These are phyloP conservation scores for Pseudopyricularia cyperi DNA, from an alignment of 2,329 filamentous ascomycete species.

Conservation along the genomic window DNA sequence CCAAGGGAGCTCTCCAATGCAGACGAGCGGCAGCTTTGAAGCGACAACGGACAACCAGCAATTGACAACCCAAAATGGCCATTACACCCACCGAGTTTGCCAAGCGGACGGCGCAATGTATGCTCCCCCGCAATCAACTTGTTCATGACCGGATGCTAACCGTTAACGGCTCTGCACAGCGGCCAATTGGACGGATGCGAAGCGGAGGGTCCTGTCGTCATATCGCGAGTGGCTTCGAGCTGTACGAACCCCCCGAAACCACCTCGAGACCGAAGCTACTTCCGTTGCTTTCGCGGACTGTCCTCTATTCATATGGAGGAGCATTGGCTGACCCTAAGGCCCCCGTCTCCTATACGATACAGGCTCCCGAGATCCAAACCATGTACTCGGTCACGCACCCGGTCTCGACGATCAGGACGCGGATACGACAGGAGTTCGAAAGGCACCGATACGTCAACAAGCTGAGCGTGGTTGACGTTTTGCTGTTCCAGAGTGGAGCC, in stretches of 20 bases:
- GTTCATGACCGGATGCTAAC: conserved; percentile 1
- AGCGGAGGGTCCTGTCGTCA: conserved; percentile 69
- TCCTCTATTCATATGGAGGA: not conserved
- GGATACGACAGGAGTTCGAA: conserved; percentile 95
- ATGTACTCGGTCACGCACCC: conserved; percentile 94
- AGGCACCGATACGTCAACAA: conserved; percentile 88
- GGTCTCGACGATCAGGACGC: conserved; percentile 75
- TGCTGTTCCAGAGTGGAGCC: conserved; percentile 80
- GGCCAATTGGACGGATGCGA: conserved; percentile 79
- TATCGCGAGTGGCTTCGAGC: conserved; percentile 95
- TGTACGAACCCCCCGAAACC: conserved; percentile 42
- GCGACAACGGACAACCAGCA: not conserved
- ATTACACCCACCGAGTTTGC: conserved; percentile 91
- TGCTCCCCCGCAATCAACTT: conserved; percentile 19
- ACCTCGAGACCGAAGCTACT: not conserved
- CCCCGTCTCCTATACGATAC: conserved; percentile 4
- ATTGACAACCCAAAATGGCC: conserved; percentile 42
- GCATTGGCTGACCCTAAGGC: not conserved
- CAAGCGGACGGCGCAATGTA: conserved; percentile 66
- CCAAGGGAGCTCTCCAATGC: not conserved
- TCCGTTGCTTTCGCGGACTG: not conserved
- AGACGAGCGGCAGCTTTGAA: not conserved
- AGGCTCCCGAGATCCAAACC: conserved; percentile 93
- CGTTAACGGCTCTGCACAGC: conserved; percentile 43
- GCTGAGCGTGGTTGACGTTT: conserved; percentile 73